phyloP scores from a whole-genome alignment of 1,284 basidiomycete genomes.

The Sparassis latifolia region DNA sequence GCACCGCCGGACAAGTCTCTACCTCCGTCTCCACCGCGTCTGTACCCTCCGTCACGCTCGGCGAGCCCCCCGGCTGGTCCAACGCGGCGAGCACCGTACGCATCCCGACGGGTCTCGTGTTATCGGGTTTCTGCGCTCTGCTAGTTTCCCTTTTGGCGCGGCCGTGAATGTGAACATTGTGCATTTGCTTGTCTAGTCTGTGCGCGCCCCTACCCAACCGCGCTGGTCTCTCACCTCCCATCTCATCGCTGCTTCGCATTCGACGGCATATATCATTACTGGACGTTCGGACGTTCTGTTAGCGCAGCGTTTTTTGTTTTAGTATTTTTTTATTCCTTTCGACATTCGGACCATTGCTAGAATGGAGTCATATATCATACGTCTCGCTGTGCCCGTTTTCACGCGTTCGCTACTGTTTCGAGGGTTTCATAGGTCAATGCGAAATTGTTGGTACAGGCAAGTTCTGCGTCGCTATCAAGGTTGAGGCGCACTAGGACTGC shows the following conservation, averaged over 20 bases:
- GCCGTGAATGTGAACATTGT: not conserved
- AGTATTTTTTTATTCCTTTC: too few species aligned
- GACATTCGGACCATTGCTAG: too few species aligned
- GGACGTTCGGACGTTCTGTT: not conserved
- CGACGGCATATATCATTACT: slow-evolving; percentile 5
- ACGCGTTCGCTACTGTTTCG: too few species aligned
- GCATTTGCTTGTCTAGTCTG: not conserved
- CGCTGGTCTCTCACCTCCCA: too few species aligned
- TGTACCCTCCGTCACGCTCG: slow-evolving; percentile 27
- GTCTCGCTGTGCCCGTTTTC: too few species aligned
- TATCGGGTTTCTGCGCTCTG: slow-evolving; percentile 1
- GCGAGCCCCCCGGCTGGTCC: slow-evolving; percentile 27
- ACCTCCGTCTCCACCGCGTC: slow-evolving; percentile 25
- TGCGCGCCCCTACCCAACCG: not conserved
- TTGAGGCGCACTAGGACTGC: too few species aligned
- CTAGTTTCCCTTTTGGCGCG: not conserved
- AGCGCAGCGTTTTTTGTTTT: too few species aligned
- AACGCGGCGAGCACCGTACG: slow-evolving; percentile 4
- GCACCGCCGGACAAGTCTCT: slow-evolving; percentile 23
- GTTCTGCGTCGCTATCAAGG: too few species aligned
- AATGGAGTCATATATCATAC: too few species aligned
- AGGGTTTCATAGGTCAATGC: too few species aligned
- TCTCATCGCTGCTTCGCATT: slow-evolving; percentile 1
- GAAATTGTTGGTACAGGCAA: too few species aligned
- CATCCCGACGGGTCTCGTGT: slow-evolving; percentile 2